Evolutionary conservation across 2,329 filamentous ascomycete genomes (phyloP).

Genomic region (Ophioceras dolichostomum): DNA sequence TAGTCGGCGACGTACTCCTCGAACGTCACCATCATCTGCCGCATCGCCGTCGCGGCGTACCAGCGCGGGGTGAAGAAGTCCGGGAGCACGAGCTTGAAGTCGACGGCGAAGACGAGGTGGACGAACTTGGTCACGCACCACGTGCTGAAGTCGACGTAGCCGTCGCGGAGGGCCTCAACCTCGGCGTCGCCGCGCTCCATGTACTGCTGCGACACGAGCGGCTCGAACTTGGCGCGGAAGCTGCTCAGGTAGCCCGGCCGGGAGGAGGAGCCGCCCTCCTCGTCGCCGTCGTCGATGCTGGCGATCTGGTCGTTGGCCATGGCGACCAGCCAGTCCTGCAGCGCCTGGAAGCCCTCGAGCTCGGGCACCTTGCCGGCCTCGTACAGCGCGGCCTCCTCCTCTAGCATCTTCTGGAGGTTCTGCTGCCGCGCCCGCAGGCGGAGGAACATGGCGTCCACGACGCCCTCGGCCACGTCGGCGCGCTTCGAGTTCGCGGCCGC

Average conservation of each 20-base stretch:
- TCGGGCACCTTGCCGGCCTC: slow-evolving; percentile 42
- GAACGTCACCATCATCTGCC: slow-evolving; percentile 87
- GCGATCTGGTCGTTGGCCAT: slow-evolving; percentile 98
- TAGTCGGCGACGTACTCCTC: slow-evolving; percentile 93
- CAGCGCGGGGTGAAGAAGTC: slow-evolving; percentile 87
- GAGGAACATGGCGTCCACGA: slow-evolving; percentile 91
- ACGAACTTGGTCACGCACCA: slow-evolving; percentile 86
- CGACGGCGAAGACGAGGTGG: slow-evolving; percentile 75
- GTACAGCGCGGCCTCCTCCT: slow-evolving; percentile 71
- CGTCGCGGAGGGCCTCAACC: slow-evolving; percentile 65
- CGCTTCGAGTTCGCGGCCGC: slow-evolving; percentile 77
- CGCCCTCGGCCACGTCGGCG: slow-evolving; percentile 83
- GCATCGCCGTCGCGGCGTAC: slow-evolving; percentile 81
- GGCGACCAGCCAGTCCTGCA: slow-evolving; percentile 93
- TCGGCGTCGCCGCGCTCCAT: slow-evolving; percentile 63
- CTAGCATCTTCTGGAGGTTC: slow-evolving; percentile 77
- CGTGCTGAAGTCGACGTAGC: slow-evolving; percentile 89
- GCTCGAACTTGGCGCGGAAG: slow-evolving; percentile 74
- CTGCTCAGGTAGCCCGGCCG: slow-evolving; percentile 80
- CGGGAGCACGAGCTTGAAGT: slow-evolving; percentile 72
- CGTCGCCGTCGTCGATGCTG: slow-evolving; percentile 86
- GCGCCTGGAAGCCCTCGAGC: slow-evolving; percentile 58
- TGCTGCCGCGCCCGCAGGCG: slow-evolving; percentile 73
- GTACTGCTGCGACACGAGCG: slow-evolving; percentile 70
- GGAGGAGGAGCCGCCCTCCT: slow-evolving; percentile 55